Evolutionary conservation across 78 protist genomes (phyloP), one percentile per base, ranked within the genome.

Genomic region (Pigoraptor vietnamica): DNA sequence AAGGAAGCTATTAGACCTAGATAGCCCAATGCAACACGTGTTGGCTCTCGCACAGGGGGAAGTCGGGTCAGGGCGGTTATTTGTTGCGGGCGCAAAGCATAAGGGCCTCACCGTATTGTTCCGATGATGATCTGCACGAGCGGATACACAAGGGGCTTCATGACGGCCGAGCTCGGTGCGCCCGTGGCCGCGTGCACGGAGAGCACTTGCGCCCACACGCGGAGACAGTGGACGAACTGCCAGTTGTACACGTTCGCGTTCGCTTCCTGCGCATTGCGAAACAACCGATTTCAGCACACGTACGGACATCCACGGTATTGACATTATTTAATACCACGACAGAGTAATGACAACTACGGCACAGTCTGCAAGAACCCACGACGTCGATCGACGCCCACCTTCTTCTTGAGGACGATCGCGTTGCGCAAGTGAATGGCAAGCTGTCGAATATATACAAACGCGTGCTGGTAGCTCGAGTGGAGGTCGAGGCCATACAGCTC

Each of bases 401-500:
- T 36, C 37, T 90, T 90, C 36, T 90, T 67, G 92, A 38, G 10
- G 29, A 38, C 34, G 39, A 97, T 0, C 0, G 97, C 95, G 87
- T 91, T 93, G 34, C 98, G 92, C 35, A 98, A 88, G 87, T 95
- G 96, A 55, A 98, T 91, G 33, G 98, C 99, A 33, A 97, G 95
- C 94, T 98, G 98, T 34, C 99, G 97, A 86, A 97, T 93, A 93
- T 95, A 98, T 25, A 96, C 93, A 39, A 97, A 98, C 37, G 96
- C 97, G 89, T 93, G 95, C 91, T 93, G 97, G 94, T 97, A 98
- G 39, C 96, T 91, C 34, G 92, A 55, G 39, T 81, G n/a, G 1
- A 90, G 55, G 89, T 95, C 95, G 32, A 93, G 25, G 24, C 95
- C 94, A 90, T 37, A 96, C 9, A 96, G 88, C 39, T 87, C 79